These are phyloP conservation scores for Periconia sp. DNA, from an alignment of 2,329 filamentous ascomycete genomes.

Conservation along the genomic window DNA sequence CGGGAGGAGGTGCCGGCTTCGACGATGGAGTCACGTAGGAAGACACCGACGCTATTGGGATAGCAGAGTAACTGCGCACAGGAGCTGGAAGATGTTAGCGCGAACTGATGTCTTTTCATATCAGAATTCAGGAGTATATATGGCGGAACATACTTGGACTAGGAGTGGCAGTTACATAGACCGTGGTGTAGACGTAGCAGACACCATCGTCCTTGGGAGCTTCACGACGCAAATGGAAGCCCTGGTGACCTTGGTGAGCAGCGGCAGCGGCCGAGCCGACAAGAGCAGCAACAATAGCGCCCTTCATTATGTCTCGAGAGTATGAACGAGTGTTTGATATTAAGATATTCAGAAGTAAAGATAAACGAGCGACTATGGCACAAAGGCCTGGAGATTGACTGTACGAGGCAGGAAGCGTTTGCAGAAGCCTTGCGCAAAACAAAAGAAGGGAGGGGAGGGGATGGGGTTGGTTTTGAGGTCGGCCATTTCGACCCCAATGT, in stretches of 20 bases:
- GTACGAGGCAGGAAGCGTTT: constrained; percentile 31
- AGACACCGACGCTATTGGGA: constrained; percentile 5
- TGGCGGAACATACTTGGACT: constrained; percentile 45
- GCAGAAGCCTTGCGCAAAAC: constrained; percentile 34
- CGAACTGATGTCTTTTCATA: not conserved
- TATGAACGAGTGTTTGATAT: constrained; percentile 11
- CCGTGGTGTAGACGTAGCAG: constrained; percentile 61
- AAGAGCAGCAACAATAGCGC: constrained; percentile 63
- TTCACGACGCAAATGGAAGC: constrained; percentile 58
- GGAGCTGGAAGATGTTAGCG: constrained; percentile 2
- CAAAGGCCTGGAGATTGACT: constrained; percentile 34
- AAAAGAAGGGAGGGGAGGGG: constrained; percentile 23
- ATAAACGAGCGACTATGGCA: constrained; percentile 41
- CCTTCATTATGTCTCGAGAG: constrained; percentile 68
- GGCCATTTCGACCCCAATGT: constrained; percentile 16
- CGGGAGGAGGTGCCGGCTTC: constrained; percentile 32
- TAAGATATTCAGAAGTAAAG: constrained; percentile 13
- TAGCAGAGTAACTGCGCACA: not conserved
- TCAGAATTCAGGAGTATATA: not conserved
- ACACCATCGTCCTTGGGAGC: constrained; percentile 54
- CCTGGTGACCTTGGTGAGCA: constrained; percentile 66
- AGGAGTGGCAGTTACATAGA: constrained; percentile 30
- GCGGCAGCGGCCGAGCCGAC: constrained; percentile 57
- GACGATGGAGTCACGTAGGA: constrained; percentile 5
- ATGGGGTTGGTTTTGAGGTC: constrained; percentile 32